A percentile compares a stretch with the other conserved stretches of the same genome.
phyloP scores from a whole-genome alignment of 2,329 filamentous ascomycete genomes.

The Pseudohalonectria lignicola region DNA sequence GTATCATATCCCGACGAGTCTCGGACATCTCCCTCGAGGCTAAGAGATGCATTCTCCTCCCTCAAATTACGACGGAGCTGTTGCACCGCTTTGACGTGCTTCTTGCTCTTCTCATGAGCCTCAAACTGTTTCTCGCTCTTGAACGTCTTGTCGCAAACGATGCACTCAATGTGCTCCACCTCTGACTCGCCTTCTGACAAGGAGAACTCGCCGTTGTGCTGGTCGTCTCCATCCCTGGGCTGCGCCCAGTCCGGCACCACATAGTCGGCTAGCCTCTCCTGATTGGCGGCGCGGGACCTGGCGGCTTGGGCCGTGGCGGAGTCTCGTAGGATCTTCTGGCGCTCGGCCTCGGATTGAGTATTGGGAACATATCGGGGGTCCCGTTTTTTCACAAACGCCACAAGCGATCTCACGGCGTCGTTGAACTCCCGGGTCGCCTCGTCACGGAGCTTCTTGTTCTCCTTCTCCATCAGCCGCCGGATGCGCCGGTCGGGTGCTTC shows the following conservation, averaged over 20 bases:
- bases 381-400: slow-evolving; percentile 81
- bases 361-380: slow-evolving; percentile 78
- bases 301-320: slow-evolving; percentile 78
- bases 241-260: slow-evolving; percentile 68
- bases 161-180: slow-evolving; percentile 58
- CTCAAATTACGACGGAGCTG: slow-evolving; percentile 74
- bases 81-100: slow-evolving; percentile 79
- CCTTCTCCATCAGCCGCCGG: slow-evolving; percentile 84
- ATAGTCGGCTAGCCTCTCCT: slow-evolving; percentile 56
- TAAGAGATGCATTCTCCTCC: slow-evolving; percentile 58
- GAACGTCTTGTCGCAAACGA: slow-evolving; percentile 69
- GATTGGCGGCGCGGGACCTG: slow-evolving; percentile 69
- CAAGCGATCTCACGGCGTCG: slow-evolving; percentile 75
- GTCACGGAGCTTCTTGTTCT: slow-evolving; percentile 77
- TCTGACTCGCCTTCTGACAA: slow-evolving; percentile 39
- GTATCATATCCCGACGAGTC: too few relatives aligned
- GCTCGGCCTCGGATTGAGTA: slow-evolving; percentile 66
- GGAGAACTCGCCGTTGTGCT: slow-evolving; percentile 44
- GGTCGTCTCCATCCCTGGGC: slow-evolving; percentile 40
- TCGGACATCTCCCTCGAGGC: slow-evolving; percentile 21
- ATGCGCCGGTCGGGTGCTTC: slow-evolving; percentile 81
- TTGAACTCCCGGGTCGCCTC: slow-evolving; percentile 83
- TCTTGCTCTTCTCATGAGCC: slow-evolving; percentile 92
- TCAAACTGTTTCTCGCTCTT: slow-evolving; percentile 88
- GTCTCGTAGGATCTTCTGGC: slow-evolving; percentile 66